Evolutionary conservation across 1,284 basidiomycete species (phyloP).

Genomic region (Singerocomus inundabilis): DNA sequence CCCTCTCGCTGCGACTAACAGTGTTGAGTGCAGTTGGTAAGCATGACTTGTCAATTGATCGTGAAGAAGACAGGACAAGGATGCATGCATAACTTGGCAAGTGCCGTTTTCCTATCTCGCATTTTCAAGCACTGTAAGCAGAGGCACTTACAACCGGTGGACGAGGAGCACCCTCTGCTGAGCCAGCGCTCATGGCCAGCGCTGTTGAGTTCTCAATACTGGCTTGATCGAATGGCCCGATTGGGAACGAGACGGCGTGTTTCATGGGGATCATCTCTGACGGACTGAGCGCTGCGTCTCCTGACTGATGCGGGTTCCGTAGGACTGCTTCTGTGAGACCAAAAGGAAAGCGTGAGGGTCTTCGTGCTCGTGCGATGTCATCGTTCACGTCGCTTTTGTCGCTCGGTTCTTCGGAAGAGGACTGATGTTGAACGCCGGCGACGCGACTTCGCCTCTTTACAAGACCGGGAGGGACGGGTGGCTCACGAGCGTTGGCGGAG

Average conservation of each 20-base stretch:
- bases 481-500: conserved; percentile 27
- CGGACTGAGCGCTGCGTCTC: background rate
- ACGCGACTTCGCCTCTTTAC: conserved; percentile 29
- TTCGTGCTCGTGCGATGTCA: conserved; percentile 10
- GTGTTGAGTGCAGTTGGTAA: conserved; percentile 22
- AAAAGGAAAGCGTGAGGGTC: conserved; percentile 4
- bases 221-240: conserved; percentile 9
- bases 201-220: conserved; percentile 4
- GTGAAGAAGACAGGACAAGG: conserved; percentile 11
- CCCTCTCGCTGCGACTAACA: conserved; percentile 22
- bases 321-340: background rate
- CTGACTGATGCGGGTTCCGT: conserved; percentile 2
- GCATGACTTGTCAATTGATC: conserved; percentile 16
- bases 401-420: conserved; percentile 31
- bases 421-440: conserved; percentile 25
- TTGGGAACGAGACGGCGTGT: conserved; percentile 14
- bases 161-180: conserved; percentile 13
- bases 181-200: background rate
- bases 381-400: conserved; percentile 29
- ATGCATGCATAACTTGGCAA: conserved; percentile 5
- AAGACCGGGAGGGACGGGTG: conserved; percentile 31
- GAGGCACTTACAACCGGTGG: conserved; percentile 28
- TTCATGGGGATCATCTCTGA: conserved; percentile 12
- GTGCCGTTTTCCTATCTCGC: conserved; percentile 7
- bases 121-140: conserved; percentile 18